These are phyloP conservation scores for Erodium maritimum DNA, from an alignment of 345 rosid genomes.

Conservation along the genomic window DNA sequence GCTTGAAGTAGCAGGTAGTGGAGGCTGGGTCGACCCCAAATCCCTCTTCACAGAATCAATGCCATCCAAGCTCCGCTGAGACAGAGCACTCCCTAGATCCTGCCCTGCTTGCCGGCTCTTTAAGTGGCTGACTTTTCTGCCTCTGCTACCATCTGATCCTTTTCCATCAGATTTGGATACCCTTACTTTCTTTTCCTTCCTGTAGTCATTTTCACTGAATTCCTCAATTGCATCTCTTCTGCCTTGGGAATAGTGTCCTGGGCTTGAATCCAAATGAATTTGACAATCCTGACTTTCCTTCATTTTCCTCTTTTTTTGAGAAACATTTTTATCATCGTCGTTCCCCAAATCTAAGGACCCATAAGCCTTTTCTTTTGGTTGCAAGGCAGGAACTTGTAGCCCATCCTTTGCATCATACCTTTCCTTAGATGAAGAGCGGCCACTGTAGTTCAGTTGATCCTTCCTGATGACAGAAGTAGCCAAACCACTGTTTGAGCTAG, in stretches of 20 bases:
- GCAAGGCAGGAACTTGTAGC: conserved; percentile 25
- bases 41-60: conserved; percentile 39
- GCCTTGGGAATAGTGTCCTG: conserved; percentile 21
- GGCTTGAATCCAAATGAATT: conserved; percentile 14
- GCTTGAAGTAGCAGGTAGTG: conserved; percentile 63
- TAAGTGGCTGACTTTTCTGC: conserved; percentile 33
- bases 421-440: conserved; percentile 24
- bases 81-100: conserved; percentile 12
- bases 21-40: conserved; percentile 34
- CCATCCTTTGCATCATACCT: conserved; percentile 23
- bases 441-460: conserved; percentile 27
- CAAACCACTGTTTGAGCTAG: conserved; percentile 36
- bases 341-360: conserved; percentile 30
- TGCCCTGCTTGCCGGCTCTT: conserved; percentile 24
- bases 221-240: conserved; percentile 25
- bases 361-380: conserved; percentile 35
- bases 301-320: conserved; percentile 38
- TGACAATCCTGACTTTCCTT: conserved; percentile 32
- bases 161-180: conserved; percentile 37
- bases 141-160: conserved; percentile 41
- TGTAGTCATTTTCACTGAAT: conserved; percentile 38
- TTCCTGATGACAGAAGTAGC: conserved; percentile 28
- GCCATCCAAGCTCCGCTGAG: conserved; percentile 33
- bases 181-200: conserved; percentile 47
- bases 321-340: conserved; percentile 22